Evolutionary conservation across 2,329 filamentous ascomycete species (phyloP), one percentile per base, ranked within the genome.

Genomic region (Lasiodiplodia citricola): DNA sequence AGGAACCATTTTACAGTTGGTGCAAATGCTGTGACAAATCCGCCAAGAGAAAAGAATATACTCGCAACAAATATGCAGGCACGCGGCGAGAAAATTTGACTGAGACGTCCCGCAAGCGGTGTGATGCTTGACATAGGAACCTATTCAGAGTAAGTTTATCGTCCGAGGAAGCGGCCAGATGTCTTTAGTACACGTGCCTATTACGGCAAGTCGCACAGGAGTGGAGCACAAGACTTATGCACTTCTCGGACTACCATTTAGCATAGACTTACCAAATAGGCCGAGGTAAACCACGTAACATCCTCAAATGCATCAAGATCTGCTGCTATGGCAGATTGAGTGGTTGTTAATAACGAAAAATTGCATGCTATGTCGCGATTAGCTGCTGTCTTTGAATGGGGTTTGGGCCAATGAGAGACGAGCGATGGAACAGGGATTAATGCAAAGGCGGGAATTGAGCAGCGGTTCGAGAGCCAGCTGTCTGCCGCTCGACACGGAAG

Each of bases 341-440:
- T 92, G 68, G 93, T 94, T 6, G 92, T 92, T 76, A 96, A 90
- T 73, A 93, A 89, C 14, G 90, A 92, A 80, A 94, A 92, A 75
- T 96, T 96, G 70, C 87, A 85, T 18, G 86, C 85, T 85, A 47
- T 58, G 57, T 63, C 56, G 55, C 35, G 28, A 66, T 67, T 57
- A 69, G 50, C n/a, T 52, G 52, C 2, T 47, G 52, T 56, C 47
- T 21, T 31, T 14, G 21, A 44, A 47, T 1, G n/a, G 13, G 35
- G 14, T 18, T 13, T 31, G 31, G 56, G 47, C 55, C 56, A 64
- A 58, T 52, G 18, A 18, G 21, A 50, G 31, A 41, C 16, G 52
- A 7, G 64, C 13, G 23, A 31, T 16, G 25, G 21, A 13, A 57
- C 62, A 54, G 28, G 47, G 28, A 7, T 69, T 73, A 73, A 76